Base-by-base conservation (phyloP, 208 protist species). In the Trypanosoma mega region DNA sequence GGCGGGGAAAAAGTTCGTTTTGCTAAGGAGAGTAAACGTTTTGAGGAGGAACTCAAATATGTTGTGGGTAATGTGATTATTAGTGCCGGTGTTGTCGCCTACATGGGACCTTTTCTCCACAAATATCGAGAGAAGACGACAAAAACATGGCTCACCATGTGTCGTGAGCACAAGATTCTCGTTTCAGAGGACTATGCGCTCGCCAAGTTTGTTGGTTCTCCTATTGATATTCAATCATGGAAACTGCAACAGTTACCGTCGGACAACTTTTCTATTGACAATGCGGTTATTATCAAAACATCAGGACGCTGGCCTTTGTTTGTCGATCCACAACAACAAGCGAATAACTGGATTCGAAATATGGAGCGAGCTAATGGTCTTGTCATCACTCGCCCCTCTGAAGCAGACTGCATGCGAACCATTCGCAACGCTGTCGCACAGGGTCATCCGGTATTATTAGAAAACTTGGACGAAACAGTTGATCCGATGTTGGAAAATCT, bases 401-500 rank as follows among this genome's bases (percentile, higher is more conserved):
- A 95, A 56, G 58, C 60, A 24, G 86, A 94, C 53, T 97, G 90
- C 73, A 70, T 94, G 16, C 82, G 82, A 27, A 85, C 63, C 23
- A 92, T 97, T 51, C 97, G 97, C 51, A 85, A 92, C 36, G 93
- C 94, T 57, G 97, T 99, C 66, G 67, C 81, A 9, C 94, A 97
- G 21, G 97, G 98, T 20, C 72, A 73, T 20, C 95, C 97, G 8
- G 77, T 98, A 9, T 76, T 99, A 34, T 78, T 99, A 23, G 98
- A 99, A 73, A 98, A 98, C 65, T 61, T 99, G 24, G 80, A 92
- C 26, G 92, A 99, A 81, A 94, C 92, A 33, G 68, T 99, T 6
- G 98, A 99, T 70, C 96, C 98, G n/a, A 82, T 94, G 53, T 84
- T 99, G 14, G 98, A 99, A 68, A 98, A 98, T 39, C 69, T 99